Base-by-base conservation (phyloP, 2,329 filamentous ascomycete species). In the Colletotrichum siamense region DNA sequence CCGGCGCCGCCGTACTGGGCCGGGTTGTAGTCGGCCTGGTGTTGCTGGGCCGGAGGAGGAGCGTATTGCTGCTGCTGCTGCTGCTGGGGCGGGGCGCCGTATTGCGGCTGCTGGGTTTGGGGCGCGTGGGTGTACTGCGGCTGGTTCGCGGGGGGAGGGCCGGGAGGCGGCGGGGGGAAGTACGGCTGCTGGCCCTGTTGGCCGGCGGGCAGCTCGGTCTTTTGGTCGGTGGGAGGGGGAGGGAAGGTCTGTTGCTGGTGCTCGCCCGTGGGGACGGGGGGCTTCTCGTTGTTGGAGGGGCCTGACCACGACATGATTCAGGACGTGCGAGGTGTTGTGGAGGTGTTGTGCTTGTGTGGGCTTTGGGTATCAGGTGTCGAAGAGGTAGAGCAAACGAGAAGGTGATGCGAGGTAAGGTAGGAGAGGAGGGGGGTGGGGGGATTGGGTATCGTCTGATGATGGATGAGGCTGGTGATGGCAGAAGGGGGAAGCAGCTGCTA, bases 111-210 rank as follows among this genome's bases (percentile, higher is more conserved):
- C 28, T 72, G 71, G 13, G 71, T n/a, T 32, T 76, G 70, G n/a
- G 73, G 72, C 3, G 73, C 57, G 13, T 77, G 62, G 13, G 68
- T 66, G 65, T 57, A 74, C 24, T 78, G 71, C 15, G 69, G 77
- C 66, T 78, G 70, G 59, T 69, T 62, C 32, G 70, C 30, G 22
- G 77, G 75, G 44, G 77, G 68, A 24, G 70, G 77, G 34, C 71
- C 73, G 7, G 77, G 63, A 18, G 77, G 69, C 64, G 73, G 77
- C 7, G 78, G 78, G 13, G 77, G 77, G 52, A 78, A 77, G 63
- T 79, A 61, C 39, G 39, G 39, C 39, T 49, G 39, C 22, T 73
- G 73, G 57, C 59, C 64, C 10, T 32, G 55, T 15, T 62, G 69
- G 22, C 28, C 34, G 34, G 49, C 73, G 34, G 73, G 68, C 16